These are phyloP conservation scores for Claviceps arundinis DNA, from an alignment of 2,329 filamentous ascomycete species.

Conservation along the genomic window DNA sequence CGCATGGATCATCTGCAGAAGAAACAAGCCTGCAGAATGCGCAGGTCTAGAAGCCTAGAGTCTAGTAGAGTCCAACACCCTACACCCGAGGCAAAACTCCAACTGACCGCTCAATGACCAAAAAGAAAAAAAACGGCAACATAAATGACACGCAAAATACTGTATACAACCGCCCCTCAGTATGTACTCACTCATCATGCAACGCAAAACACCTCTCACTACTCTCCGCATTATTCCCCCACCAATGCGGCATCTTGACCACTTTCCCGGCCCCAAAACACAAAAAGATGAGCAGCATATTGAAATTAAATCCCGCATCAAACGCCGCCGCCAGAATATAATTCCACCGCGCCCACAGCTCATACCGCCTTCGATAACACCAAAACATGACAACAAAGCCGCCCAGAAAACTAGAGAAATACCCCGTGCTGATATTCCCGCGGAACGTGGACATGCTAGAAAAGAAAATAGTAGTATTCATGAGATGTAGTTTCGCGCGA, in stretches of 20 bases:
- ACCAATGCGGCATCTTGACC: constrained; percentile 49
- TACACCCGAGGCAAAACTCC: no score
- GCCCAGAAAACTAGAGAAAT: constrained; percentile 42
- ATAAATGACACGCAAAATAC: background rate
- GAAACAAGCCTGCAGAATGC: no score
- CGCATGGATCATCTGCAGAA: no score
- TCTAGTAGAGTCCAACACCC: no score
- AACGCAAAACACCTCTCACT: constrained; percentile 47
- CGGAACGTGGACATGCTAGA: constrained; percentile 41
- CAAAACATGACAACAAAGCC: constrained; percentile 48
- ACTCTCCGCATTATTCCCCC: constrained; percentile 43
- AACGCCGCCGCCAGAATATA: constrained; percentile 48
- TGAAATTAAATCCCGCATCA: constrained; percentile 49
- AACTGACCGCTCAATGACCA: background rate
- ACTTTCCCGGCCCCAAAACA: constrained; percentile 44
- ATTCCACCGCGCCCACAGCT: constrained; percentile 46
- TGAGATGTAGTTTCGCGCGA: constrained; percentile 38
- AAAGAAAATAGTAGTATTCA: constrained; percentile 51
- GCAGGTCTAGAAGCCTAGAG: no score
- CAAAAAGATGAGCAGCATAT: constrained; percentile 47
- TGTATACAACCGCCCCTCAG: background rate
- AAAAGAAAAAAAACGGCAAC: background rate
- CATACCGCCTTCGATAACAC: constrained; percentile 40
- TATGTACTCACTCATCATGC: background rate
- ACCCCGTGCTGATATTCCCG: constrained; percentile 48